Percentiles rank a stretch among this genome's conserved stretches.
Evolutionary conservation across 768 basidiomycete species (phyloP).

Genomic region (Leccinum rimulosum): DNA sequence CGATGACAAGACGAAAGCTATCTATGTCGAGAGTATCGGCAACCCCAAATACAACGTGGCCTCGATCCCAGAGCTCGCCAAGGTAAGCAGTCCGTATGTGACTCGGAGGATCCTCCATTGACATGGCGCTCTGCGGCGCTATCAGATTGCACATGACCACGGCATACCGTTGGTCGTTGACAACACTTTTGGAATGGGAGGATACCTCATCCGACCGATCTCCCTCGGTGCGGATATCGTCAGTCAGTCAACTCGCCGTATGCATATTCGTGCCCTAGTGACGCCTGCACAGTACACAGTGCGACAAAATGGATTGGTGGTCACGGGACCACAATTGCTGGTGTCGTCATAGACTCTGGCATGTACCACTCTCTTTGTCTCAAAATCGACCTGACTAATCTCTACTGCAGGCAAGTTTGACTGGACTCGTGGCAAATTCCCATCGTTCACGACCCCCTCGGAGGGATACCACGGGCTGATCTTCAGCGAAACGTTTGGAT

Average conservation of each 20-base stretch:
- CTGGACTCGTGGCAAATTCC: conserved; percentile 53
- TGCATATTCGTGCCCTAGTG: neutral
- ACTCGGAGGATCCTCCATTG: neutral
- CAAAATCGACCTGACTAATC: neutral
- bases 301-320: conserved; percentile 70
- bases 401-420: conserved; percentile 49
- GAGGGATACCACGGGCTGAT: conserved; percentile 56
- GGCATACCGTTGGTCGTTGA: conserved; percentile 64
- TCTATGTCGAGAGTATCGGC: conserved; percentile 60
- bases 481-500: conserved; percentile 51
- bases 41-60: conserved; percentile 60
- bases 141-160: conserved; percentile 56
- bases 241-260: conserved; percentile 23
- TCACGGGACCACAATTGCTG: conserved; percentile 66
- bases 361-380: conserved; percentile 13
- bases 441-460: conserved; percentile 51
- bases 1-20: conserved; percentile 57
- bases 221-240: conserved; percentile 59
- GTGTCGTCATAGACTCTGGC: conserved; percentile 61
- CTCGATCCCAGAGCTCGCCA: conserved; percentile 55
- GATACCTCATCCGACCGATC: conserved; percentile 54
- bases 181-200: conserved; percentile 63
- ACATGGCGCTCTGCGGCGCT: neutral
- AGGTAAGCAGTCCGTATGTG: conserved; percentile 31
- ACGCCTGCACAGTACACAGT: conserved; percentile 40